A percentile compares a stretch with the other conserved stretches of the same genome.
These are phyloP conservation scores for Saccharomycopsis sp. DNA, from an alignment of 805 yeast species.

Conservation along the genomic window DNA sequence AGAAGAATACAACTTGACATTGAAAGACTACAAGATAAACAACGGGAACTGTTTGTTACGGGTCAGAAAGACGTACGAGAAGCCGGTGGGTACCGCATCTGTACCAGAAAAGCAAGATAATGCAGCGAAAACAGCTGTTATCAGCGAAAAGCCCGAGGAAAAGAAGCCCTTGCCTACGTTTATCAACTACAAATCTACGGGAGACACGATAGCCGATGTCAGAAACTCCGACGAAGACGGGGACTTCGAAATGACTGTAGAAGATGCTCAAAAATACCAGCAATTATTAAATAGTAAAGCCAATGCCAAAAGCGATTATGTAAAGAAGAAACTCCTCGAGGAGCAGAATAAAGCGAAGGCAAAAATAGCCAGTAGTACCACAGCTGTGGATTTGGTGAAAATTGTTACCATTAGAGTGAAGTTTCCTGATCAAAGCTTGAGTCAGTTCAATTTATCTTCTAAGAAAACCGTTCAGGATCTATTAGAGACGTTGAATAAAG, in stretches of 20 bases:
- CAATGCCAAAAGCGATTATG: constrained; percentile 21
- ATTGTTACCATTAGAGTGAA: constrained; percentile 28
- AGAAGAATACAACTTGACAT: constrained; percentile 23
- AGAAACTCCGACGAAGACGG: constrained; percentile 25
- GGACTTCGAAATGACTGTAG: constrained; percentile 29
- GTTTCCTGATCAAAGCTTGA: constrained; percentile 30
- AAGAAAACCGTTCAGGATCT: constrained; percentile 26
- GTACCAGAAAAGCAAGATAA: background rate
- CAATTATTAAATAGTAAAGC: constrained; percentile 28
- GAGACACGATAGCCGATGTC: constrained; percentile 4
- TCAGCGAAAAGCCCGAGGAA: background rate
- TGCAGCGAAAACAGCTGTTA: background rate
- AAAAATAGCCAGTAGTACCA: constrained; percentile 19
- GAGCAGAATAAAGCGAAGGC: constrained; percentile 4
- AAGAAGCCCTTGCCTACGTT: background rate
- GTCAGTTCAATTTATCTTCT: constrained; percentile 26
- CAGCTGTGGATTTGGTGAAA: constrained; percentile 20
- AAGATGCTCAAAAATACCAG: constrained; percentile 32
- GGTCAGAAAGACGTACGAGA: constrained; percentile 23
- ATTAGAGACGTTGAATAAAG: constrained; percentile 22
- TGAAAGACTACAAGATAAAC: constrained; percentile 25
- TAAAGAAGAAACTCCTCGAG: constrained; percentile 16
- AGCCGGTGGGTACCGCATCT: background rate
- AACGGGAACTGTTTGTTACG: constrained; percentile 28
- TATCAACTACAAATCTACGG: constrained; percentile 7